Evolutionary conservation across 2,329 filamentous ascomycete species (phyloP).

Genomic region (Pyricularia pennisetigena): DNA sequence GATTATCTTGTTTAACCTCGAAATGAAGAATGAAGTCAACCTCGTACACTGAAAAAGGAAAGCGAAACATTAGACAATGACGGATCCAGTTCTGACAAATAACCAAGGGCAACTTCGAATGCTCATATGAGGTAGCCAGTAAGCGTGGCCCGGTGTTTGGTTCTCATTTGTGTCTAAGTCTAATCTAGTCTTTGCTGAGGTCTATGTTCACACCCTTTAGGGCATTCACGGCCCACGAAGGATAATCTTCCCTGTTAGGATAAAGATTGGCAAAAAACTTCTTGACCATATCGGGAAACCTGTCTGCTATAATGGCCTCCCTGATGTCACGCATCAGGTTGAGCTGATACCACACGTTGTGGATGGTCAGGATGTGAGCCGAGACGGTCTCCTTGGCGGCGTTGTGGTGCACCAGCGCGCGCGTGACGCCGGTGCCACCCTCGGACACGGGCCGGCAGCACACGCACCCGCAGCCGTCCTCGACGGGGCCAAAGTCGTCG

Average conservation of each 20-base stretch:
- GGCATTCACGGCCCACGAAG: conserved; percentile 76
- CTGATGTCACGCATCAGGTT: conserved; percentile 69
- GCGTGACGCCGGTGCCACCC: conserved; percentile 70
- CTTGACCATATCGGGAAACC: conserved; percentile 67
- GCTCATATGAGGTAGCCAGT: neutral
- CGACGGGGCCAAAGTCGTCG: conserved; percentile 73
- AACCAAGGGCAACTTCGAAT: neutral
- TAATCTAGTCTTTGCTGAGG: conserved; percentile 33
- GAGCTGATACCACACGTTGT: conserved; percentile 91
- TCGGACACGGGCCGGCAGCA: conserved; percentile 60
- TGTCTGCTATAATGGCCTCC: conserved; percentile 70
- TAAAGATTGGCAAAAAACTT: conserved; percentile 73
- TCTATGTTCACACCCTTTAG: conserved; percentile 73
- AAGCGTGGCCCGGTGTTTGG: neutral
- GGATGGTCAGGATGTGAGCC: conserved; percentile 75
- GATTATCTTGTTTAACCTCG: neutral
- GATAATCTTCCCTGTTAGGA: conserved; percentile 55
- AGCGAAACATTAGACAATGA: neutral
- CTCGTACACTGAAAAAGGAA: neutral
- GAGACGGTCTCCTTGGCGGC: conserved; percentile 91
- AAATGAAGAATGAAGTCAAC: neutral
- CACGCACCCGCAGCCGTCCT: conserved; percentile 70
- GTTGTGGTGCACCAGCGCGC: conserved; percentile 86
- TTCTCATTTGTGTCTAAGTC: neutral
- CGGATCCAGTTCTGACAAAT: no score